phyloP scores from a whole-genome alignment of 805 yeast species.

The Candida bentonensis region DNA sequence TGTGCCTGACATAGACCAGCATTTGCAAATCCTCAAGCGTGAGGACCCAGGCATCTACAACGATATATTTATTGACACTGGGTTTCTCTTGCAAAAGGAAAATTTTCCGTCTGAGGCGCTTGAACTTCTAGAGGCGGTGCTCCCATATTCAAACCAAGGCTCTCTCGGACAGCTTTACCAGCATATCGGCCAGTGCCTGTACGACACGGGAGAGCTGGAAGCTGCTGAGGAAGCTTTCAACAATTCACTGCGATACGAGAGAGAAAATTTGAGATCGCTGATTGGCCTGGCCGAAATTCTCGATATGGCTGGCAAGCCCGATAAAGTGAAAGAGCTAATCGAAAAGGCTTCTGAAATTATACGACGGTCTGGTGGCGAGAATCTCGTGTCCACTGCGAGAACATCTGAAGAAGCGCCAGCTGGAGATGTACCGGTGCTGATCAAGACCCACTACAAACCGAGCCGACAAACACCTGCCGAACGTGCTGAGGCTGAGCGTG shows the following conservation, averaged over 20 bases:
- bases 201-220: conserved; percentile 4
- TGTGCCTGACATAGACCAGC: conserved; percentile 60
- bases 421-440: neutral
- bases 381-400: neutral
- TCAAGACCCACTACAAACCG: conserved; percentile 2
- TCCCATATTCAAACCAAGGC: conserved; percentile 23
- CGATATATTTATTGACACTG: conserved; percentile 69
- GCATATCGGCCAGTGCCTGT: conserved; percentile 39
- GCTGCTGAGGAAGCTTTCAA: conserved; percentile 18
- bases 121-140: conserved; percentile 43
- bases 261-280: conserved; percentile 52
- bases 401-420: neutral
- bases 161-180: conserved; percentile 44
- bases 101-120: conserved; percentile 69
- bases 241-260: conserved; percentile 14
- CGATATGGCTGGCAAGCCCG: conserved; percentile 26
- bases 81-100: conserved; percentile 51
- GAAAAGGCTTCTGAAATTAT: conserved; percentile 14
- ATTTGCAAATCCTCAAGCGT: conserved; percentile 44
- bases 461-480: conserved; percentile 10
- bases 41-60: conserved; percentile 46
- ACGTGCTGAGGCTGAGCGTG: conserved; percentile 31
- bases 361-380: conserved; percentile 2
- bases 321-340: conserved; percentile 19
- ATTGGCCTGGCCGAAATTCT: conserved; percentile 72